Evolutionary conservation across 371 early-diverging fungal species (phyloP), one percentile per base, ranked within the genome.

Genomic region (Thermomucor indicae-seudaticae): DNA sequence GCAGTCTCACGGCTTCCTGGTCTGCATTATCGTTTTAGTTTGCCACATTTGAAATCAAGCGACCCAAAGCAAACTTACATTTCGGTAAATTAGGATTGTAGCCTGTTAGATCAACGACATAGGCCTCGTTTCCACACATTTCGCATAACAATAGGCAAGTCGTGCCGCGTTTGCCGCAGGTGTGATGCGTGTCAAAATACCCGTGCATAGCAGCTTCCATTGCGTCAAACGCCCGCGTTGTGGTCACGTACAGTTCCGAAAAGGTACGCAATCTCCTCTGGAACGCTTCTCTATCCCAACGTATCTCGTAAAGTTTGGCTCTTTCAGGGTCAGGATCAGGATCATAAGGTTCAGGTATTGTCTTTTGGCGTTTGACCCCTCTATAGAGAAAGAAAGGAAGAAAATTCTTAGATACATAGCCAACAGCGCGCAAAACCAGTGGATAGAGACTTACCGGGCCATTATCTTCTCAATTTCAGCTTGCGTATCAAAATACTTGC

Each of bases 141-240:
- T 35, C 27, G 35, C 57, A 57, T 1, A 19, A 20, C 7, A 57
- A 45, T 17, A 43, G 42, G 28, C 37, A 51, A 16, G 47, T 43
- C 22, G 48, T 40, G 14, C 39, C 31, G 1, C 25, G 14, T 11
- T 29, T 30, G 1, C 39, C 40, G 27, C 31, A 27, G 6, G 17
- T 29, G 19, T 41, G 19, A n/a, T 47, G 57, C 1, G 51, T 51
- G 28, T 57, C 57, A 30, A 24, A 10, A 34, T 47, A 54, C 5
- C 57, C 57, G 43, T 57, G 57, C 51, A 51, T 57, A n/a, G 57
- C 57, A 35, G 47, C 44, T 32, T 57, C 43, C 6, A 49, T 19
- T 19, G 57, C 51, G 30, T 28, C 47, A n/a, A 57, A 27, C 7
- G 57, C 51, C 16, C 50, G 43, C 6, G 24, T 23, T 4, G 28